Percentiles rank a stretch among this genome's conserved stretches.
phyloP scores from a whole-genome alignment of 805 yeast genomes.

The Lipomyces kockii region DNA sequence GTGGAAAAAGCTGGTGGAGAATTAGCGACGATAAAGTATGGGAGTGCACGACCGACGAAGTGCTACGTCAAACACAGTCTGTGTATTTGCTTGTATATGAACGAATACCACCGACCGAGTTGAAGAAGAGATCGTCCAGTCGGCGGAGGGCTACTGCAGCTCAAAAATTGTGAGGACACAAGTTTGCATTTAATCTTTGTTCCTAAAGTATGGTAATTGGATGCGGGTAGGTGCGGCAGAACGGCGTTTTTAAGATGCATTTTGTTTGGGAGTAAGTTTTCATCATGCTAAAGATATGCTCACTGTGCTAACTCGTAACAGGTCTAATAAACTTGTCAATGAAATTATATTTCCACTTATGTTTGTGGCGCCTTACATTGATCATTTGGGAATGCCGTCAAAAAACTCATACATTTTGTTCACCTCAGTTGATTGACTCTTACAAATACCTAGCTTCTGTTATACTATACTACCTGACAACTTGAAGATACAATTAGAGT shows the following conservation, averaged over 20 bases:
- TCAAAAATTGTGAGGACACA: neutral
- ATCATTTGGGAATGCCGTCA: no score
- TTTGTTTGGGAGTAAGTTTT: neutral
- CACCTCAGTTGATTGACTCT: no score
- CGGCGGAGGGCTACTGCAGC: neutral
- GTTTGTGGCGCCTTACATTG: no score
- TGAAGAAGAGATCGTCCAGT: neutral
- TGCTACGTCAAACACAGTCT: constrained; percentile 70
- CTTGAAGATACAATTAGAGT: no score
- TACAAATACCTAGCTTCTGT: no score
- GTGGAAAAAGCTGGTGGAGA: constrained; percentile 62
- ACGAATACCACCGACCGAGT: constrained; percentile 15
- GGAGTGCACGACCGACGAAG: constrained; percentile 63
- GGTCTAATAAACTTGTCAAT: no score
- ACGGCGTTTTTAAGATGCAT: neutral
- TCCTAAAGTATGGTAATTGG: neutral
- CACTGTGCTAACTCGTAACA: no score
- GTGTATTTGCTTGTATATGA: constrained; percentile 89
- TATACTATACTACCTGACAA: no score
- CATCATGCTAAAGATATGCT: neutral
- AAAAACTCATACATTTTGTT: no score
- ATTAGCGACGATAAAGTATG: constrained; percentile 75
- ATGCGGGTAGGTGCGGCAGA: neutral
- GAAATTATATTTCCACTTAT: no score
- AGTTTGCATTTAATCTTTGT: neutral